Evolutionary conservation across 2,329 filamentous ascomycete genomes (phyloP).

Genomic region (Alternaria arbusti): DNA sequence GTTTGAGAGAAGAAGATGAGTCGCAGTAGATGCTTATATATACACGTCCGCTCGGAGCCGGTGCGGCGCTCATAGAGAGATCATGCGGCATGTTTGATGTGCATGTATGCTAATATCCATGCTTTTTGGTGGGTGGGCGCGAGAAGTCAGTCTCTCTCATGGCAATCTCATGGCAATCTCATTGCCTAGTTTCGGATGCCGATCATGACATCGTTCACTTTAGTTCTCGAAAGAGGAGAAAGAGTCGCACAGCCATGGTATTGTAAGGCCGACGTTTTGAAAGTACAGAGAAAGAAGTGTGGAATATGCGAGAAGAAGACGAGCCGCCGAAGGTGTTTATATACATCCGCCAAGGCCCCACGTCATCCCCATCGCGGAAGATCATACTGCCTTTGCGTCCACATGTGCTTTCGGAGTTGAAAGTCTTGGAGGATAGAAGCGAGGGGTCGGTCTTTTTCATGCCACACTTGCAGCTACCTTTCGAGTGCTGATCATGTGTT

Average conservation of each 20-base stretch:
- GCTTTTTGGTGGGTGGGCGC: neutral
- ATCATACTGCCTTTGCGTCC: too few relatives aligned
- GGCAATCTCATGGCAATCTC: neutral
- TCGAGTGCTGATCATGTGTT: too few relatives aligned
- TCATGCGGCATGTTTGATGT: too few relatives aligned
- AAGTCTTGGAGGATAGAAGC: neutral
- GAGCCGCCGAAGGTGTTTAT: neutral
- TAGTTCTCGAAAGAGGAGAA: neutral
- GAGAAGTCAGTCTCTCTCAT: neutral
- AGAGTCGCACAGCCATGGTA: neutral
- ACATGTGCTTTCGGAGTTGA: neutral
- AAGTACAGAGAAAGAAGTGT: neutral
- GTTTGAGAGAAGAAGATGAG: too few relatives aligned
- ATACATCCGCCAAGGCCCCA: neutral
- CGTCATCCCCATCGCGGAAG: neutral
- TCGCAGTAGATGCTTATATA: too few relatives aligned
- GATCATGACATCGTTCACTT: neutral
- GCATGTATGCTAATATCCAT: too few relatives aligned
- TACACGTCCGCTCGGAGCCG: too few relatives aligned
- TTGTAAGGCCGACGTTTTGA: too few relatives aligned
- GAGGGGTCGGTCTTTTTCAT: neutral
- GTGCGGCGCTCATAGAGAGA: too few relatives aligned
- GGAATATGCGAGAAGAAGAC: neutral
- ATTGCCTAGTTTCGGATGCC: neutral
- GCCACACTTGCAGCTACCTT: accelerated